Percentiles rank a stretch among this genome's conserved stretches.
These are phyloP conservation scores for Euptelea pleiosperma DNA, from an alignment of 164 flowering plant species.

Conservation along the genomic window DNA sequence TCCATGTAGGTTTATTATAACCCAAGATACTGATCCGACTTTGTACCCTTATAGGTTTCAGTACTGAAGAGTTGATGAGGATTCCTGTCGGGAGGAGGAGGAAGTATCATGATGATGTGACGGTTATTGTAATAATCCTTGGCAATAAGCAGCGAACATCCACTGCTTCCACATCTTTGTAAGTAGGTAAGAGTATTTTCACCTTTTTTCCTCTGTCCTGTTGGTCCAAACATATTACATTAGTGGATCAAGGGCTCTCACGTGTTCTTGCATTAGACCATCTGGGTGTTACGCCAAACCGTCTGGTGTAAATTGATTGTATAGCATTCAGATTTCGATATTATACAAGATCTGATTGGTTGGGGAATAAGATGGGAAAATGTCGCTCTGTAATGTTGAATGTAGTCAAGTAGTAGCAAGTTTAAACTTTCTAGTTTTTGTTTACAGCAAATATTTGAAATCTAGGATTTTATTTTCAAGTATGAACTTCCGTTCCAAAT, in stretches of 20 bases:
- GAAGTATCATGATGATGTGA: constrained; percentile 34
- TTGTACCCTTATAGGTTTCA: constrained; percentile 17
- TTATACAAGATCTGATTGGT: background rate
- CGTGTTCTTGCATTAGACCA: background rate
- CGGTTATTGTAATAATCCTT: constrained; percentile 29
- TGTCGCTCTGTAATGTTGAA: too few species aligned
- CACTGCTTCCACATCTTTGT: constrained; percentile 27
- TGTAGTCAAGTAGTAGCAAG: too few species aligned
- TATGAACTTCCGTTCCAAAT: too few species aligned
- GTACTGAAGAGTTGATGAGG: constrained; percentile 25
- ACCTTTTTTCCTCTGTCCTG: background rate
- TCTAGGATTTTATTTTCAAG: too few species aligned
- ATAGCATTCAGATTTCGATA: background rate
- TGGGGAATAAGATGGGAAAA: background rate
- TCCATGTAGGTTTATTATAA: background rate
- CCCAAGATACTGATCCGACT: background rate
- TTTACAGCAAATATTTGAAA: too few species aligned
- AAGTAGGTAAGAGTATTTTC: constrained; percentile 6
- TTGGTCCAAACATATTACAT: background rate
- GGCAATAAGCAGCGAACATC: constrained; percentile 30
- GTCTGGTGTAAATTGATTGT: constrained; percentile 8
- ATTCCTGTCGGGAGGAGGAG: constrained; percentile 34
- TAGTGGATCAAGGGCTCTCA: too few species aligned
- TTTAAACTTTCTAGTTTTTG: too few species aligned
- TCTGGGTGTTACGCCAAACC: background rate